phyloP scores from a whole-genome alignment of 768 basidiomycete species.

The Boletus eberwhitei region DNA sequence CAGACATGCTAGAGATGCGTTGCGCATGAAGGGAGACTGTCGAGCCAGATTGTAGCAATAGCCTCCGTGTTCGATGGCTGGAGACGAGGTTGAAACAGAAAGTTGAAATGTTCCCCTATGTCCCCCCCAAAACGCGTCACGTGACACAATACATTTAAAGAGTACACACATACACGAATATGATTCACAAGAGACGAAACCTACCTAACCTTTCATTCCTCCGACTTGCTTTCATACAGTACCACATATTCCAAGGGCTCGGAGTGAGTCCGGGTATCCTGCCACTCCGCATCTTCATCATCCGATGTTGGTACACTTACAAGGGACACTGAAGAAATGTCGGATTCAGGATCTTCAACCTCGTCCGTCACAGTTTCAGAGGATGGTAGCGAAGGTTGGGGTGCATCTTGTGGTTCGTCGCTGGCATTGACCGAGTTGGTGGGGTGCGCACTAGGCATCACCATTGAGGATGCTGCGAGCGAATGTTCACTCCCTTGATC shows the following conservation, averaged over 20 bases:
- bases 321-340: slow-evolving; percentile 51
- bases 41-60: neutral
- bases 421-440: slow-evolving; percentile 11
- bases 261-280: slow-evolving; percentile 49
- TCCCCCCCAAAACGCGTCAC: neutral
- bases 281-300: slow-evolving; percentile 55
- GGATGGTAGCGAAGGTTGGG: slow-evolving; percentile 16
- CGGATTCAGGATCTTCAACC: slow-evolving; percentile 33
- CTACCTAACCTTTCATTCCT: slow-evolving; percentile 32
- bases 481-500: slow-evolving; percentile 43
- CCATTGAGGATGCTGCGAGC: slow-evolving; percentile 61
- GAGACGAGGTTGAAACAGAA: neutral
- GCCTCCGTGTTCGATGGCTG: neutral
- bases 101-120: slow-evolving; percentile 9
- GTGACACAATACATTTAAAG: neutral
- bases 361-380: slow-evolving; percentile 39
- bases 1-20: slow-evolving; percentile 16
- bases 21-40: slow-evolving; percentile 7
- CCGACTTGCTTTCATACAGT: slow-evolving; percentile 64
- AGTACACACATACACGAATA: slow-evolving; percentile 9
- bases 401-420: slow-evolving; percentile 4
- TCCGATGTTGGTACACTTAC: slow-evolving; percentile 59
- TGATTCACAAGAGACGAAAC: neutral
- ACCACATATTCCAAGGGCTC: slow-evolving; percentile 62
- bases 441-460: slow-evolving; percentile 51